Base-by-base conservation (phyloP, 176 grass and related monocot species). In the Carex scoparia region DNA sequence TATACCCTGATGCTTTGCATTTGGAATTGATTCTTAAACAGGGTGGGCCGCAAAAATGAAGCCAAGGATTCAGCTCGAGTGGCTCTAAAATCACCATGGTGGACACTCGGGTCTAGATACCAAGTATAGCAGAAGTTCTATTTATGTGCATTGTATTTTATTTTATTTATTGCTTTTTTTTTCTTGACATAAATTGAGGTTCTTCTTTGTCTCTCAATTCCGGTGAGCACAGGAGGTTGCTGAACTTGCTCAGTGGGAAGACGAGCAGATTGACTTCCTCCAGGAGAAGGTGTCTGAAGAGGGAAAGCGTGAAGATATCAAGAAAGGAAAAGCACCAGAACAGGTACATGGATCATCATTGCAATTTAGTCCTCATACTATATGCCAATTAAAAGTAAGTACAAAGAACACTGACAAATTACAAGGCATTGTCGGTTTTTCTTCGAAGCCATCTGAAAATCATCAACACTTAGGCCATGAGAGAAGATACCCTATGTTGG, bases 261-360 rank as follows among this genome's bases (percentile, higher is more conserved):
- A 98, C 82, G 96, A 98, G 86, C 96, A 98, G 49, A 94, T 98
- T 4, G 93, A 98, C 61, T 98, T 94, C 73, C 88, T 98, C 81
- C 87, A 92, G 72, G 96, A 98, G 61, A 98, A 98, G 82, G 90
- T 98, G 10, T 88, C 85, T 0, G 91, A 95, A 81, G 91, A 95
- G 65, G 96, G 96, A 40, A 95, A 90, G 63, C 86, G 78, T 10
- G 91, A 94, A 32, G 96, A 98, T 85, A 75, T 98, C 55, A 94
- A 93, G 87, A 98, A 95, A 90, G 96, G 96, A 53, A 98, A 98
- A 89, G 91, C 89, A 80, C 93, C 93, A 44, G 91, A 95, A 79
- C 96, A 98, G 89, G 95, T 95, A 12, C 1, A 2, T 11, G 7
- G 79, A 61, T 81, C 60, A 40, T 81, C 16, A 1, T 81, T 44